Conservation (phyloP, 345 rosid species). For the Eucalyptus brandiana region DNA sequence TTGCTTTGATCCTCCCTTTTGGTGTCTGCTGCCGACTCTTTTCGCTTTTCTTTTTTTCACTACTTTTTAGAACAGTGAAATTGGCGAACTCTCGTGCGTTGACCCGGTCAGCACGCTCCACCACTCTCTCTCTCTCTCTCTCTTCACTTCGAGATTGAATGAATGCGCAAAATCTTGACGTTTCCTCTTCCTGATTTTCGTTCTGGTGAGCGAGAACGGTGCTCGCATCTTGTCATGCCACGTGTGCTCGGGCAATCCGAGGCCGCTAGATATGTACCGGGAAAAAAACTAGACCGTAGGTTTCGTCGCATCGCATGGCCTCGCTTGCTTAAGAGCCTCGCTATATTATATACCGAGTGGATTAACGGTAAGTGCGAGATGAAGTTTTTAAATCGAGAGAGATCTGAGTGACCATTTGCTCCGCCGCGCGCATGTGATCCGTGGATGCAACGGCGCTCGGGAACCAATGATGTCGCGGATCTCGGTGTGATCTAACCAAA, state of each 20-base stretch:
- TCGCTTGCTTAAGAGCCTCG: no score
- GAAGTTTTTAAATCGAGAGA: neutral
- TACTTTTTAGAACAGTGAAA: neutral
- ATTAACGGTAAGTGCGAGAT: neutral
- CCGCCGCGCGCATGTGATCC: neutral
- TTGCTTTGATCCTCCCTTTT: neutral
- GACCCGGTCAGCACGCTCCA: neutral
- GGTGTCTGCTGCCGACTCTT: neutral
- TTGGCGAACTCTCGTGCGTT: neutral
- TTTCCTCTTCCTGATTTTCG: neutral
- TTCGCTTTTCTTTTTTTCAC: neutral
- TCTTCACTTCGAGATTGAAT: neutral
- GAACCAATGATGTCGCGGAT: neutral
- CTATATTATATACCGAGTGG: neutral
- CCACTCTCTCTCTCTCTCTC: neutral
- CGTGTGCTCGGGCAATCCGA: neutral
- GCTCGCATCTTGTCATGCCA: neutral
- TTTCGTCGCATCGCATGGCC: neutral
- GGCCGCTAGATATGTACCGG: neutral
- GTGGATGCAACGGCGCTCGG: neutral
- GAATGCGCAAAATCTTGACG: neutral
- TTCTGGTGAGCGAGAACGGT: no score
- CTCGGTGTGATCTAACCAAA: neutral
- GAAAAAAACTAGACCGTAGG: neutral
- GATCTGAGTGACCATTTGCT: neutral